Evolutionary conservation across 2,329 filamentous ascomycete species (phyloP).

Genomic region (Pyrenochaeta sp.): DNA sequence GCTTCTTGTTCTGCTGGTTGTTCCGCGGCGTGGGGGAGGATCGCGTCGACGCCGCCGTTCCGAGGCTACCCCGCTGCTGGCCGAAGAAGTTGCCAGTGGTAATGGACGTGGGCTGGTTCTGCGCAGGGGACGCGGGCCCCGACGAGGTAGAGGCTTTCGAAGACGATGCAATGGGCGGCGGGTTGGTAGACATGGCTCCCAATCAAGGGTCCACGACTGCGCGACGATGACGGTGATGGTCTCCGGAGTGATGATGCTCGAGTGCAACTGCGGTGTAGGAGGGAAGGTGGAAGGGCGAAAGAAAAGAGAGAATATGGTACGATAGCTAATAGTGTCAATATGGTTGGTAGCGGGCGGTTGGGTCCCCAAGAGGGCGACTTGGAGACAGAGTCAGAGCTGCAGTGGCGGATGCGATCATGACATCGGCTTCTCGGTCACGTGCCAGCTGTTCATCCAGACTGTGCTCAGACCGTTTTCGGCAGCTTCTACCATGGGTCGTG

Average conservation of each 20-base stretch:
- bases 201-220: conserved; percentile 34
- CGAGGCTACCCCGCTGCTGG: conserved; percentile 54
- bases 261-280: conserved; percentile 1
- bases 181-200: conserved; percentile 56
- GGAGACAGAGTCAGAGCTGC: conserved; percentile 11
- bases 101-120: conserved; percentile 54
- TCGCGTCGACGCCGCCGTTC: conserved; percentile 49
- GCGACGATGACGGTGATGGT: conserved; percentile 29
- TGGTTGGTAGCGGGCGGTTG: conserved; percentile 25
- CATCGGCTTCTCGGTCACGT: conserved; percentile 3
- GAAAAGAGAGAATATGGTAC: conserved; percentile 1
- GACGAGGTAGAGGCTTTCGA: conserved; percentile 52
- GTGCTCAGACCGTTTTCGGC: neutral
- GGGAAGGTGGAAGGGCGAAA: conserved; percentile 8
- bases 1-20: conserved; percentile 77
- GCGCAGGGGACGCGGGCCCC: conserved; percentile 53
- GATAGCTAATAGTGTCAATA: conserved; percentile 1
- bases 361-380: conserved; percentile 42
- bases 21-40: conserved; percentile 69
- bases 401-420: conserved; percentile 1
- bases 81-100: conserved; percentile 55
- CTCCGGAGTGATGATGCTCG: conserved; percentile 9
- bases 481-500: neutral
- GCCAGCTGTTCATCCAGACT: neutral
- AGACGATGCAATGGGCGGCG: conserved; percentile 49